A percentile compares a stretch with the other conserved stretches of the same genome.
Evolutionary conservation across 495 filamentous ascomycete genomes (phyloP).

Genomic region (Amniculicola lignicola): DNA sequence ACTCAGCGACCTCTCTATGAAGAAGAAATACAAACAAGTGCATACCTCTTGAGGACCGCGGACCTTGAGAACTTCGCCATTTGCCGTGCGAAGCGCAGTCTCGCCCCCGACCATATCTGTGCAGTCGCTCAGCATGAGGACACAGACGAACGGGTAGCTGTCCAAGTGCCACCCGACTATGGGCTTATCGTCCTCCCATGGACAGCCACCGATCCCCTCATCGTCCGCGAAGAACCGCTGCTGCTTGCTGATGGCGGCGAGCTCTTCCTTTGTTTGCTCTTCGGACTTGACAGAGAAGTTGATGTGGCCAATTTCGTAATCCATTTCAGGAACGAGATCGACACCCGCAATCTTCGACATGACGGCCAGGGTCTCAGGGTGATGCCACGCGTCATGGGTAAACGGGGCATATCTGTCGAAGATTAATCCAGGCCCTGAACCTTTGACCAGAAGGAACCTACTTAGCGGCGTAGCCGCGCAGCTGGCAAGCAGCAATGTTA

Average conservation of each 20-base stretch:
- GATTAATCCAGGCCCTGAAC: neutral
- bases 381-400: slow-evolving; percentile 67
- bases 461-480: slow-evolving; percentile 68
- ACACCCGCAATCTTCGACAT: slow-evolving; percentile 72
- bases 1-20: no score
- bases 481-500: slow-evolving; percentile 62
- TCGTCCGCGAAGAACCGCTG: slow-evolving; percentile 45
- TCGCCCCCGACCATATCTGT: slow-evolving; percentile 69
- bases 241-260: slow-evolving; percentile 41
- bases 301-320: slow-evolving; percentile 71
- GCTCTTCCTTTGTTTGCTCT: slow-evolving; percentile 52
- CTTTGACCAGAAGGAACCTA: slow-evolving; percentile 43
- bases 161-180: slow-evolving; percentile 73
- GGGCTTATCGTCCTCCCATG: slow-evolving; percentile 60
- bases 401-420: slow-evolving; percentile 58
- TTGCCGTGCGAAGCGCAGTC: slow-evolving; percentile 61
- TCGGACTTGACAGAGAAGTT: slow-evolving; percentile 63
- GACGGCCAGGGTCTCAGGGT: slow-evolving; percentile 60
- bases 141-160: slow-evolving; percentile 74
- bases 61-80: slow-evolving; percentile 63
- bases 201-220: slow-evolving; percentile 50
- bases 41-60: slow-evolving; percentile 64
- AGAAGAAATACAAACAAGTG: neutral
- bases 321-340: slow-evolving; percentile 66
- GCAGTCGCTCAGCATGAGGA: slow-evolving; percentile 72